phyloP scores from a whole-genome alignment of 2,329 filamentous ascomycete genomes.

The Fusarium guadeloupense region DNA sequence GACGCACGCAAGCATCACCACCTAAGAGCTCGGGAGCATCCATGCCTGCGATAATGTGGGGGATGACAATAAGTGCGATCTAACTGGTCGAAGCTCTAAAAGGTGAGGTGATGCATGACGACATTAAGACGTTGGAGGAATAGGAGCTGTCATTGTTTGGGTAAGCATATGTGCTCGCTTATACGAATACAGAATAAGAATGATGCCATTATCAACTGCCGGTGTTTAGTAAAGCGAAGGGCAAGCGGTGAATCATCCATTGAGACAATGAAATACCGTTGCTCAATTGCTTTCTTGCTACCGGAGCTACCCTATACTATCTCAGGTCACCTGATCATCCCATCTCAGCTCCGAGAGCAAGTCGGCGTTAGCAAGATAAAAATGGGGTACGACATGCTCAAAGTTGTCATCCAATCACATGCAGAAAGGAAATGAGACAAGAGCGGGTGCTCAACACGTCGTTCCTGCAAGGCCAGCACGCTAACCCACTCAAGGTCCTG shows the following conservation, averaged over 20 bases:
- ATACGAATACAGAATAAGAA: not conserved
- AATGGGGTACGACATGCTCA: slow-evolving; percentile 20
- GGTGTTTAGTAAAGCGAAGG: not conserved
- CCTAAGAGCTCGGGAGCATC: slow-evolving; percentile 26
- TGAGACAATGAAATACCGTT: no score
- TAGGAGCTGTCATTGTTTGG: not conserved
- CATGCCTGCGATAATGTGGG: slow-evolving; percentile 39
- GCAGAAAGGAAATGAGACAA: slow-evolving; percentile 22
- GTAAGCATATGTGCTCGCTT: slow-evolving; percentile 17
- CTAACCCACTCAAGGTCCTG: slow-evolving; percentile 15
- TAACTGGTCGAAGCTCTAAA: slow-evolving; percentile 35
- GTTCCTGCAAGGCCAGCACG: slow-evolving; percentile 23
- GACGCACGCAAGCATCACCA: slow-evolving; percentile 30
- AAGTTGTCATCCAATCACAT: slow-evolving; percentile 25
- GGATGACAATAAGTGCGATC: slow-evolving; percentile 38
- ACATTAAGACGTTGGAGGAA: slow-evolving; percentile 22
- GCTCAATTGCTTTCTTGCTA: no score
- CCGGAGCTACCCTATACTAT: slow-evolving; percentile 23
- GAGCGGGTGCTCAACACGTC: slow-evolving; percentile 28
- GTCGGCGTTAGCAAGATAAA: slow-evolving; percentile 8
- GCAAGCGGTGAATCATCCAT: slow-evolving; percentile 9
- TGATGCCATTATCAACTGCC: slow-evolving; percentile 16
- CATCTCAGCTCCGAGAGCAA: not conserved
- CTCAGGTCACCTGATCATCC: slow-evolving; percentile 9
- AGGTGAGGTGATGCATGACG: slow-evolving; percentile 29